Base-by-base conservation (phyloP, 768 basidiomycete genomes). In the Lentinus tigrinus region DNA sequence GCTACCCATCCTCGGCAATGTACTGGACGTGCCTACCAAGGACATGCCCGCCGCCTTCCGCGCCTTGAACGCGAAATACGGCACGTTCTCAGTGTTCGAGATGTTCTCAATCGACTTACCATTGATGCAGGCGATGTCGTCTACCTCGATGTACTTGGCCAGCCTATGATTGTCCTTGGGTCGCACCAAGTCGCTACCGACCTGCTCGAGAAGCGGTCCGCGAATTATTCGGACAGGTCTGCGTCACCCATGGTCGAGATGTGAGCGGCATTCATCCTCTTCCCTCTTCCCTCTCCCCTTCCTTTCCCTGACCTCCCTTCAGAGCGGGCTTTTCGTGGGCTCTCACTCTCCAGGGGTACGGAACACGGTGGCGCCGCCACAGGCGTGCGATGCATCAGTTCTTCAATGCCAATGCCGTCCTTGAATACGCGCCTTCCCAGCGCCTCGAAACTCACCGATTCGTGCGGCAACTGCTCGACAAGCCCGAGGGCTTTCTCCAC, bases 181-280 rank as follows among this genome's bases (percentile, higher is more conserved):
- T 31, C 48, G 11, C n/a, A 49, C 28, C 17, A 28, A 13, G 48
- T 27, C 11, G 36, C 36, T n/a, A 49, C 16, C n/a, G 70, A 67
- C 43, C 58, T 77, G 0, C 56, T 78, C 6, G 72, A 78, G 13
- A 69, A 70, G 48, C 72, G 74, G 16, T 68, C 72, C 27, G 58
- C 54, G 16, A 56, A 66, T 47, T 78, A 76, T 43, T 77, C 77
- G 21, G 77, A 26, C 75, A 73, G 4, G 63, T 65, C 11, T 59
- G 72, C 16, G 66, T 54, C 40, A 59, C 56, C 26, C 42, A 46
- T 56, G 39, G 39, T 52, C 4, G 48, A 56, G 24, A 39, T 58
- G 59, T 60, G 37, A n/a, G 56, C n/a, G n/a, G n/a, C n/a, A n/a
- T n/a, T n/a, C n/a, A n/a, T n/a, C n/a, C n/a, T n/a, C n/a, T n/a